These are phyloP conservation scores for Sporisorium reilianum DNA, from an alignment of 1,284 basidiomycete genomes.

Conservation along the genomic window DNA sequence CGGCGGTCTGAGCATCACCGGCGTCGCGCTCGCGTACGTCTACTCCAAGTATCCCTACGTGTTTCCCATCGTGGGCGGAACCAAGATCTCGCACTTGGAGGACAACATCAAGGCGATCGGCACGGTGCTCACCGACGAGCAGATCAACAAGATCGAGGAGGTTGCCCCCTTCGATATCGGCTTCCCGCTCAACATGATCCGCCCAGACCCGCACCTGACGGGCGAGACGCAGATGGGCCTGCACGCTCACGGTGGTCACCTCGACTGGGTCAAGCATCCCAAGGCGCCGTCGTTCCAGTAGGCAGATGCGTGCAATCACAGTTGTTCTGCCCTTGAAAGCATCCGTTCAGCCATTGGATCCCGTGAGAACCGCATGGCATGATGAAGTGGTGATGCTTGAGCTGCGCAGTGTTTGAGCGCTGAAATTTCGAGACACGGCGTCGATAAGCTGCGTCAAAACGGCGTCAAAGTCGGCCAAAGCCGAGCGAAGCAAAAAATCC, in stretches of 20 bases:
- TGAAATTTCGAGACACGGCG: background rate
- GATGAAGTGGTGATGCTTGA: background rate
- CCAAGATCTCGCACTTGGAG: constrained; percentile 53
- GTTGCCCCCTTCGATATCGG: constrained; percentile 56
- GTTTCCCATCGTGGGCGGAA: constrained; percentile 54
- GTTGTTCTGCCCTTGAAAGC: background rate
- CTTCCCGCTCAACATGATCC: constrained; percentile 56
- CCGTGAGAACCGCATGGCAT: too few relatives aligned
- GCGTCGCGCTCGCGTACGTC: constrained; percentile 52
- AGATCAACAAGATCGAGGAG: constrained; percentile 56
- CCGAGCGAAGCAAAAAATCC: constrained; percentile 6
- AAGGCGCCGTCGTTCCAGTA: constrained; percentile 44
- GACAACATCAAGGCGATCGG: constrained; percentile 56
- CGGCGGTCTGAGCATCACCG: constrained; percentile 37
- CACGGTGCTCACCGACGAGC: constrained; percentile 46
- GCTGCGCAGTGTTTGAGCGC: background rate
- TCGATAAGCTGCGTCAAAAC: constrained; percentile 7
- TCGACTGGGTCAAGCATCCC: constrained; percentile 50
- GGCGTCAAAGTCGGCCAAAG: constrained; percentile 18
- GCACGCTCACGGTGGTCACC: constrained; percentile 39
- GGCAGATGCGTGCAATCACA: background rate
- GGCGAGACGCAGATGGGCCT: constrained; percentile 29
- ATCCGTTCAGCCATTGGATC: background rate
- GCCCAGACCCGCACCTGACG: constrained; percentile 29
- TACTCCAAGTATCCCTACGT: constrained; percentile 47